Base-by-base conservation (phyloP, 1,139 yeast species). In the Candida labiduridarum region DNA sequence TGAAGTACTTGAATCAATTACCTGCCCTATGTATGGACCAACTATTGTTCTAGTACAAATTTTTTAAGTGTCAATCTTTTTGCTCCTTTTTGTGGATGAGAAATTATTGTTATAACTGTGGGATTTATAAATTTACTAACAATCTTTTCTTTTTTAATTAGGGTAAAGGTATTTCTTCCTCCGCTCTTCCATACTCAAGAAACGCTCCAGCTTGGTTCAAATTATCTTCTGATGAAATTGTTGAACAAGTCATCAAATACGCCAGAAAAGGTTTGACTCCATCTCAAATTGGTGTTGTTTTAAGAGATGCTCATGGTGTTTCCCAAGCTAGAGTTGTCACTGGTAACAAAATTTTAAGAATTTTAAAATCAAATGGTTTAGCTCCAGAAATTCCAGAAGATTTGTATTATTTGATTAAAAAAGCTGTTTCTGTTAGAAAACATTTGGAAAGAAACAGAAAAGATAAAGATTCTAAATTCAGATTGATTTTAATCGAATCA, bases 361-460 rank as follows among this genome's bases (percentile, higher is more conserved):
- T 94, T 84, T 87, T 94, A 79, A 95, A 92, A 83, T 88, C 98
- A 62, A 90, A 91, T 84, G 99, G 99, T 89, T 87, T 95, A 76
- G 99, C 98, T 73, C 98, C 99, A 79, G 99, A 94, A 82, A 88
- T 94, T 72, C 99, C 99, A 81, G 99, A 94, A 86, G 99, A 94
- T 78, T 89, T 94, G 74, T 94, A 94, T 95, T 92, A 82, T 82
- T 89, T 94, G 82, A 95, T 94, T 76, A 94, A 94, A 92, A 94
- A 94, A 87, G 99, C 99, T 78, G 98, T 94, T 72, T 75, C 97
- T 66, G 97, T 95, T 79, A 92, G 99, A 90, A 95, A 95, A 89
- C 99, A 94, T 83, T 89, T 94, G 78, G 99, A 95, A 84, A 90
- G 96, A 83, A 94, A 94, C 97, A 91, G 99, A 89, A 95, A 94